Evolutionary conservation across 371 early-diverging fungal genomes (phyloP), one percentile per base, ranked within the genome.

Genomic region (Fennellomyces sp.): DNA sequence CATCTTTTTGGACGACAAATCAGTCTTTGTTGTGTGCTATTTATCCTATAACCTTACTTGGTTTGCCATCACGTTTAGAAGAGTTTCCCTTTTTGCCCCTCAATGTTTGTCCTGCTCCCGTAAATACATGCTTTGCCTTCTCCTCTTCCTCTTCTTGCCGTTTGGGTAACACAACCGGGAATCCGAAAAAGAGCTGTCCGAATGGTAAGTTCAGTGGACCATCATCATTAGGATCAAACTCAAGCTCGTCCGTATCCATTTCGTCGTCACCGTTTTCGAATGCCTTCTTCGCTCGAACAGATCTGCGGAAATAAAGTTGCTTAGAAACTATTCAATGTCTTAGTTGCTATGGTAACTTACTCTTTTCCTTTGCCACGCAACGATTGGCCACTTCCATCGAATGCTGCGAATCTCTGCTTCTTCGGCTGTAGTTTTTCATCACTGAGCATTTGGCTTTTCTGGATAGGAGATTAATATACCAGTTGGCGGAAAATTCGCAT

Each of bases 161-260:
- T 33, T 72, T 69, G 36, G 81, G 81, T 10, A 85, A 81, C 35
- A 87, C 62, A 19, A 86, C 63, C 7, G 78, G 76, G 65, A 85
- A 92, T 0, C 96, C 98, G 80, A 98, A 97, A 65, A 90, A 98
- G 31, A 98, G 79, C 33, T 89, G 90, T 5, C 96, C 96, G 52
- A 92, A 81, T 0, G 98, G 97, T 39, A 98, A 64, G 49, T 89
- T 85, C 45, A 98, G 73, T 1, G 94, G 94, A 4, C 89, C 89
- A 2, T 93, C 93, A 8, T 77, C 69, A n/a, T 83, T 70, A 0
- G 75, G 65, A 47, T 78, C 80, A 58, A 60, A 58, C 31, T 72
- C 62, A 21, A 66, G 48, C 38, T 74, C 68, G 10, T 73, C 67
- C 17, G 50, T 51, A 58, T 69, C 72, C 12, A 53, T 56, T 27